Percentiles rank a stretch among this genome's conserved stretches.
phyloP scores from a whole-genome alignment of 768 basidiomycete genomes.

The Lactarius akahatsu region DNA sequence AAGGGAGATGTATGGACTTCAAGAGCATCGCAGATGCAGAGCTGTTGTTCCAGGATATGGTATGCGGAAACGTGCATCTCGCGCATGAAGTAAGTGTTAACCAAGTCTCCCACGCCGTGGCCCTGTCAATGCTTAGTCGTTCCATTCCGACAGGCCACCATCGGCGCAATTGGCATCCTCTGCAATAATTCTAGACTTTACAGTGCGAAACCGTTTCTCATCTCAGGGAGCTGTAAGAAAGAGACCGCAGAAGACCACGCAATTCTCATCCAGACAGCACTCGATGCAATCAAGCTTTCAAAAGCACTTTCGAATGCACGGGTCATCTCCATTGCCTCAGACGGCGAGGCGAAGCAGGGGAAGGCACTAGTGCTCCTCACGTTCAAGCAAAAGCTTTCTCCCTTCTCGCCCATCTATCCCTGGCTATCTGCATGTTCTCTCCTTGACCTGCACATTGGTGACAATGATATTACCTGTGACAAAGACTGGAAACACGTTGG shows the following conservation, averaged over 20 bases:
- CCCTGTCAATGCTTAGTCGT: too few relatives aligned
- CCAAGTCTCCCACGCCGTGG: too few relatives aligned
- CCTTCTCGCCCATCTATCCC: not conserved
- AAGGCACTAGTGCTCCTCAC: not conserved
- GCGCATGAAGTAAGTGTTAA: not conserved
- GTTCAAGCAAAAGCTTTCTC: not conserved
- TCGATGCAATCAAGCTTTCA: not conserved
- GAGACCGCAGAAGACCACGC: not conserved
- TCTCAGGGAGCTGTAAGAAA: slow-evolving; percentile 8
- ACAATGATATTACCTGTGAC: slow-evolving; percentile 7
- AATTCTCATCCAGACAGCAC: not conserved
- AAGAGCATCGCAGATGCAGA: not conserved
- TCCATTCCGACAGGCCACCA: slow-evolving; percentile 5
- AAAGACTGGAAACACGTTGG: slow-evolving; percentile 12
- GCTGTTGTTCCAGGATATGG: not conserved
- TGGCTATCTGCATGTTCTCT: not conserved
- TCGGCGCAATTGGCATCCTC: slow-evolving; percentile 4
- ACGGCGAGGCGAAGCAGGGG: not conserved
- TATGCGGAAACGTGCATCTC: not conserved
- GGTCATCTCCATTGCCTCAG: not conserved
- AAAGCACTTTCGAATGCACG: not conserved
- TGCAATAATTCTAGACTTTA: not conserved
- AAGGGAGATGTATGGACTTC: not conserved
- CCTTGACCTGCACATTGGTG: not conserved
- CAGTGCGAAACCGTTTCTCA: slow-evolving; percentile 2